These are phyloP conservation scores for Tirmania nivea DNA, from an alignment of 495 filamentous ascomycete genomes.

Conservation along the genomic window DNA sequence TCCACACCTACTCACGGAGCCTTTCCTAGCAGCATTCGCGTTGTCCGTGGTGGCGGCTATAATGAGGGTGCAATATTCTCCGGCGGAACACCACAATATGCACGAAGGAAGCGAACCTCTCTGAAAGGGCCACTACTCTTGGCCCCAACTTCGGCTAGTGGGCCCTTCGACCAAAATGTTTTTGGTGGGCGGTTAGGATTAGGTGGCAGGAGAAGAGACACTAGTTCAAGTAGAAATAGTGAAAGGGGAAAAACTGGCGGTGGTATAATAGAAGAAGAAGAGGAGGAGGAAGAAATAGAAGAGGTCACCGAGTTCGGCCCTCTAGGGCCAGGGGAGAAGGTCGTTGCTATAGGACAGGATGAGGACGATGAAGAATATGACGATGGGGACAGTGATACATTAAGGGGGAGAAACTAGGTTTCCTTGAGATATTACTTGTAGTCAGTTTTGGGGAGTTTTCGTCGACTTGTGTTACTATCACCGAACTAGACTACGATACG, in stretches of 20 bases:
- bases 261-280: constrained; percentile 68
- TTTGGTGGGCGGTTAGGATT: constrained; percentile 16
- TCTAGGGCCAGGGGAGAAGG: constrained; percentile 9
- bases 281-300: constrained; percentile 42
- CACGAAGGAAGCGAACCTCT: constrained; percentile 65
- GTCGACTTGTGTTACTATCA: too few relatives aligned
- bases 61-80: constrained; percentile 21
- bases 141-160: constrained; percentile 26
- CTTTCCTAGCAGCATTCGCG: constrained; percentile 45
- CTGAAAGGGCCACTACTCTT: constrained; percentile 67
- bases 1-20: constrained; percentile 48
- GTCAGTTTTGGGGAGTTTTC: too few relatives aligned
- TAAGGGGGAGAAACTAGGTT: constrained; percentile 15
- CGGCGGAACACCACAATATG: constrained; percentile 50
- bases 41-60: constrained; percentile 42
- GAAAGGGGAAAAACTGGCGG: constrained; percentile 37
- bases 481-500: too few relatives aligned
- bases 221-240: constrained; percentile 31
- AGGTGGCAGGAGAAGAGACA: constrained; percentile 24
- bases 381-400: constrained; percentile 23
- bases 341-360: background rate
- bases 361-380: constrained; percentile 11
- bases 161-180: background rate
- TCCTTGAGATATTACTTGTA: background rate
- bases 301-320: constrained; percentile 22